These are phyloP conservation scores for Juncus inflexus DNA, from an alignment of 176 grass and related monocot genomes.

Conservation along the genomic window DNA sequence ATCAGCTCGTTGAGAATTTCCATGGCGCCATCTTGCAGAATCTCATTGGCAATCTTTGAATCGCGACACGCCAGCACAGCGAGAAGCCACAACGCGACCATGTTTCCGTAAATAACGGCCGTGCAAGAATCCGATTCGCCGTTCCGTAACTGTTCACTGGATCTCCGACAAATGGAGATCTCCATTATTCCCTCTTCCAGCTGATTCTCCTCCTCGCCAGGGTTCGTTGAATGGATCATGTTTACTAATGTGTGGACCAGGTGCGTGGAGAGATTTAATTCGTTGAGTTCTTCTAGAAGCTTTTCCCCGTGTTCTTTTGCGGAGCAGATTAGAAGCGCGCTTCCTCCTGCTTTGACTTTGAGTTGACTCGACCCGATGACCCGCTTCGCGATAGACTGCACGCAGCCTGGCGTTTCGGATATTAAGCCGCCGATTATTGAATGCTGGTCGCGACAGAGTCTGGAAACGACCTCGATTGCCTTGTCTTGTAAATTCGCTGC, in stretches of 20 bases:
- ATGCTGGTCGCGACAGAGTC: slow-evolving; percentile 72
- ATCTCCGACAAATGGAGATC: slow-evolving; percentile 72
- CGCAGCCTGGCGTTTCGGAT: slow-evolving; percentile 68
- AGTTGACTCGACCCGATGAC: slow-evolving; percentile 59
- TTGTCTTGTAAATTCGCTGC: slow-evolving; percentile 85
- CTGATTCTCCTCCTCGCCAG: slow-evolving; percentile 41
- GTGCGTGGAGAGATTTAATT: slow-evolving; percentile 63
- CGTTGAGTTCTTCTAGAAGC: slow-evolving; percentile 65
- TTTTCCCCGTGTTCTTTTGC: slow-evolving; percentile 72
- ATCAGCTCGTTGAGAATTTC: slow-evolving; percentile 86
- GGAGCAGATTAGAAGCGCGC: slow-evolving; percentile 87
- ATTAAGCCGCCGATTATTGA: slow-evolving; percentile 76
- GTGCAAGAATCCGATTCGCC: slow-evolving; percentile 51
- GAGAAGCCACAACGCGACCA: slow-evolving; percentile 92
- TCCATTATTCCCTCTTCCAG: slow-evolving; percentile 58
- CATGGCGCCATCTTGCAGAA: slow-evolving; percentile 76
- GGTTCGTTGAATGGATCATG: slow-evolving; percentile 79
- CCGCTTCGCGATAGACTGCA: slow-evolving; percentile 63
- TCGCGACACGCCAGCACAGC: slow-evolving; percentile 76
- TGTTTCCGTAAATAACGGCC: slow-evolving; percentile 78
- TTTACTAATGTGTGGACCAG: slow-evolving; percentile 76
- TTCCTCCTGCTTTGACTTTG: slow-evolving; percentile 86
- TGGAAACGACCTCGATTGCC: slow-evolving; percentile 86
- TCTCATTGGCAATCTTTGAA: slow-evolving; percentile 53
- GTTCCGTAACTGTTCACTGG: slow-evolving; percentile 44